These are phyloP conservation scores for Phytophthora kernoviae DNA, from an alignment of 352 stramenopile species.

Conservation along the genomic window DNA sequence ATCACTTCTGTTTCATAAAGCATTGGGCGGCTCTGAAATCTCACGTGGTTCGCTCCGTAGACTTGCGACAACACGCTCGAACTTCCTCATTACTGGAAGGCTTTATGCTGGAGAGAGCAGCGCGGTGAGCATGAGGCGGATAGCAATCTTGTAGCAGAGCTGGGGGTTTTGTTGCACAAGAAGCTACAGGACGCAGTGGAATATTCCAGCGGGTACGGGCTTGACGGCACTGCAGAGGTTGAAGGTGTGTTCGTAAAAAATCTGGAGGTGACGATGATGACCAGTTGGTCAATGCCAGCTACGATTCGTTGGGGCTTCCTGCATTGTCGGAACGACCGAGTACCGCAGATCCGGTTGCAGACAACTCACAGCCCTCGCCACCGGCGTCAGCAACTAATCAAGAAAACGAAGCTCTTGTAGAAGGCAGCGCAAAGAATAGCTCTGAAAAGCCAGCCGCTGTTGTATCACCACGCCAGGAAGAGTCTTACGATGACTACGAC, in stretches of 20 bases:
- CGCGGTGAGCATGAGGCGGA: constrained; percentile 35
- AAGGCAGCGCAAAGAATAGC: background rate
- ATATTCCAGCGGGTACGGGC: constrained; percentile 70
- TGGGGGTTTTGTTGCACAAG: constrained; percentile 45
- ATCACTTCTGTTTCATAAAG: no score
- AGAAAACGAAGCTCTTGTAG: background rate
- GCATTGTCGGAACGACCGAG: constrained; percentile 34
- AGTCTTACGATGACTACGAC: constrained; percentile 65
- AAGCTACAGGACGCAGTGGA: constrained; percentile 63
- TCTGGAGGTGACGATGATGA: constrained; percentile 2
- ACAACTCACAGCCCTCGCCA: constrained; percentile 7
- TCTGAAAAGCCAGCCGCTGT: background rate
- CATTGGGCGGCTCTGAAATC: constrained; percentile 3
- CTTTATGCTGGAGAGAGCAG: constrained; percentile 54
- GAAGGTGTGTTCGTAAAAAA: constrained; percentile 24
- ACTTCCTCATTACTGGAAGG: constrained; percentile 77
- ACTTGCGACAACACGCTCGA: constrained; percentile 82
- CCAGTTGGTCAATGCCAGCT: constrained; percentile 48
- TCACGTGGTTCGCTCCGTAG: constrained; percentile 25
- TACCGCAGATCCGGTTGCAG: constrained; percentile 3
- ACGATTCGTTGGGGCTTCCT: constrained; percentile 67
- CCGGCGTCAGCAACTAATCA: constrained; percentile 4
- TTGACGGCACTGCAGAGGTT: constrained; percentile 52
- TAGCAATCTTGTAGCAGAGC: constrained; percentile 41
- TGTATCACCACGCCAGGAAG: constrained; percentile 34